Percentiles rank a stretch among this genome's conserved stretches.
phyloP scores from a whole-genome alignment of 495 filamentous ascomycete species.

The Podospora bellae-mahoneyi region DNA sequence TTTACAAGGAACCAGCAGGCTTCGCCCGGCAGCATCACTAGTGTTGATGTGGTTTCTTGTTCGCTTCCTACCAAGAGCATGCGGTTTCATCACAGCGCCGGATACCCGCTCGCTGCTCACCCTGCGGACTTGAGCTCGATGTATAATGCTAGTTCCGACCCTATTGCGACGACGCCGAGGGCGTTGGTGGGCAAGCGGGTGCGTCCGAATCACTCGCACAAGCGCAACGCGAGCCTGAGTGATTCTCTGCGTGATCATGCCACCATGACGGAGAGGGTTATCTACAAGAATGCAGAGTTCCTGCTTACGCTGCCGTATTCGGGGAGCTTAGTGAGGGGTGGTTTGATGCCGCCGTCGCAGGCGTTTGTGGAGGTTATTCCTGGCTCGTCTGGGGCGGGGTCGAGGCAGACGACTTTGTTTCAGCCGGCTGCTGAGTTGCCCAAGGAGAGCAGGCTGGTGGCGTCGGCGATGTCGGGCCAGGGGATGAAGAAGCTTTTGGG shows the following conservation, averaged over 20 bases:
- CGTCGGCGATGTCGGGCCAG: conserved; percentile 53
- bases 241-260: conserved; percentile 81
- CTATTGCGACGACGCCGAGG: conserved; percentile 50
- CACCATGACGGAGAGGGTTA: conserved; percentile 45
- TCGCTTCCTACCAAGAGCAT: conserved; percentile 69
- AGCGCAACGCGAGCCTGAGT: conserved; percentile 59
- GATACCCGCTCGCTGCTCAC: conserved; percentile 55
- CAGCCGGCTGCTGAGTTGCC: conserved; percentile 35
- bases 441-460: conserved; percentile 40
- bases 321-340: conserved; percentile 81
- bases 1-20: conserved; percentile 34
- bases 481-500: conserved; percentile 85
- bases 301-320: conserved; percentile 65
- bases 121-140: conserved; percentile 56
- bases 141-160: conserved; percentile 39
- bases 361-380: conserved; percentile 71
- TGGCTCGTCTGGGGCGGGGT: conserved; percentile 39
- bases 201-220: conserved; percentile 46
- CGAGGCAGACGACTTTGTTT: conserved; percentile 49
- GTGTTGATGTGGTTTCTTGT: conserved; percentile 70
- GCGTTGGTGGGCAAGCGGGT: conserved; percentile 52
- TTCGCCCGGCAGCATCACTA: conserved; percentile 52
- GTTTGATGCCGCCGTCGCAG: conserved; percentile 69
- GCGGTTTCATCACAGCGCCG: conserved; percentile 42
- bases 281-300: conserved; percentile 53